Evolutionary conservation across 2,329 filamentous ascomycete genomes (phyloP).

Genomic region (Plenodomus lindquistii): DNA sequence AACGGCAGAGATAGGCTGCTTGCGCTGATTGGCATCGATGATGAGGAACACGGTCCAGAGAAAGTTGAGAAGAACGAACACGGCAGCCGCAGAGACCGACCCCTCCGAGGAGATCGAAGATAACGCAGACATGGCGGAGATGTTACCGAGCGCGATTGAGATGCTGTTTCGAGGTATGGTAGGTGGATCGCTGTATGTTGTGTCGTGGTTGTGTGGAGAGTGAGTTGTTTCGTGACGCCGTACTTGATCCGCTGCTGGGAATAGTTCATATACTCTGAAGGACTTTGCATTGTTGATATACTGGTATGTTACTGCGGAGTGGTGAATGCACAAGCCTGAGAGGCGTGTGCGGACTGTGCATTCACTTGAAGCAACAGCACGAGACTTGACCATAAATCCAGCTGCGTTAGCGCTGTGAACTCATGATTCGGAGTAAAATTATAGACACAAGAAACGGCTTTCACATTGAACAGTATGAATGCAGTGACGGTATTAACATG

Average conservation of each 20-base stretch:
- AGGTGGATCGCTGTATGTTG: not conserved
- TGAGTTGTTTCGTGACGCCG: not conserved
- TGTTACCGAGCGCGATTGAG: not conserved
- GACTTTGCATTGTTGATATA: not conserved
- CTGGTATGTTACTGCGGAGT: not conserved
- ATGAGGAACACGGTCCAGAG: slow-evolving; percentile 13
- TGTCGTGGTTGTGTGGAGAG: not conserved
- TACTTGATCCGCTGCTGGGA: not conserved
- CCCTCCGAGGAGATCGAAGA: not conserved
- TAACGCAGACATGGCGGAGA: not conserved
- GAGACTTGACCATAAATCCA: not conserved
- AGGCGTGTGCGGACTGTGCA: no score
- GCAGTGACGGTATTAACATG: no score
- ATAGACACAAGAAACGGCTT: no score
- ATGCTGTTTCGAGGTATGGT: not conserved
- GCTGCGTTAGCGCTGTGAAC: no score
- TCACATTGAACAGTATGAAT: no score
- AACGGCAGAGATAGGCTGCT: not conserved
- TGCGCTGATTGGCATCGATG: slow-evolving; percentile 3
- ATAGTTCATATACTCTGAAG: not conserved
- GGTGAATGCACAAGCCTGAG: not conserved
- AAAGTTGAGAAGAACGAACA: not conserved
- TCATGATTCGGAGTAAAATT: no score
- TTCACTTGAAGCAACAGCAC: no score
- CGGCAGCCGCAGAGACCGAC: not conserved